Evolutionary conservation across 2,329 filamentous ascomycete species (phyloP), one percentile per base, ranked within the genome.

Genomic region (Tolypocladium inflatum): DNA sequence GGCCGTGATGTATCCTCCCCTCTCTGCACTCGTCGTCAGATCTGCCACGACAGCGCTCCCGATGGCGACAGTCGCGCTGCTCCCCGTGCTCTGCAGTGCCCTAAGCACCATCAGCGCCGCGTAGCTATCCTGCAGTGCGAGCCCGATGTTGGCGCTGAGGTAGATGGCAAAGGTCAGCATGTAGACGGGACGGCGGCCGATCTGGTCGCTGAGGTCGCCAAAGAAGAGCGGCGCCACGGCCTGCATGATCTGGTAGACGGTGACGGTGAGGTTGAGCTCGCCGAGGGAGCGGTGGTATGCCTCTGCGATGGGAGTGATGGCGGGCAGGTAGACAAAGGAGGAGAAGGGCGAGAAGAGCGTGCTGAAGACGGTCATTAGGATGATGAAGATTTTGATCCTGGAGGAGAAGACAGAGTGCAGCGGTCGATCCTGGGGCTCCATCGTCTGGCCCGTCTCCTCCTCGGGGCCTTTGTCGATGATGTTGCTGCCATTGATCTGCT

Each of bases 11-110:
- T 80, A 81, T 7, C 74, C 71, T 19, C 82, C 82, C 55, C 85
- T 73, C 64, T 88, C 83, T 0, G 77, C 76, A 2, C 76, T 74
- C 0, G 81, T 83, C 1, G 78, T 76, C 11, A 85, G 70, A 62
- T 87, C 84, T 1, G 78, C 80, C 7, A 87, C 76, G 2, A 86
- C 77, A 0, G 77, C 84, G 43, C 62, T 66, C 7, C 65, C 65
- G 26, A 88, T 73, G 0, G 84, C 78, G 15, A 85, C 74, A 0
- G 81, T 84, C 0, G 79, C 78, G 56, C 76, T 79, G 61, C 76
- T 79, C 0, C 83, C 81, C 0, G 75, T 71, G 55, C 78, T 80
- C 63, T 83, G 80, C 26, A 82, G 52, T 57, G 73, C 73, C 0
- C 80, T 71, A n/a, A 83, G 66, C 2, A 79, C 69, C 50, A 83